Evolutionary conservation across 2,329 filamentous ascomycete species (phyloP), one percentile per base, ranked within the genome.

Genomic region (Hyphodiscus sp.): DNA sequence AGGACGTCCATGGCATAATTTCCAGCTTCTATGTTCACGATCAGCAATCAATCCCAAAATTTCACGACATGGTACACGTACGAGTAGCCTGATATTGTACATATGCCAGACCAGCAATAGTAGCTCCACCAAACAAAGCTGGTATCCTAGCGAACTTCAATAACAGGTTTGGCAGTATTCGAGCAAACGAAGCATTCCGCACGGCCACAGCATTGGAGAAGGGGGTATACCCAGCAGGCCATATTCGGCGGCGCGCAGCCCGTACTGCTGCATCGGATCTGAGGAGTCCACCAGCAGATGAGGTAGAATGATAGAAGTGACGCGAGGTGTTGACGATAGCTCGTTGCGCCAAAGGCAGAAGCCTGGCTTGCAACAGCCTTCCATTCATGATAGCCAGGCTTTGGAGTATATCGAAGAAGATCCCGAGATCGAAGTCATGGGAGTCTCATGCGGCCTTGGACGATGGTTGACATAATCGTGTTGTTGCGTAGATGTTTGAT

Each of bases 31-130:
- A 65, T 53, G 53, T 19, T 11, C 43, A 23, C 43, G 11, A 38
- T 55, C 23, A 59, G 58, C 50, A 50, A 41, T 13, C 38, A 33
- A 41, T 26, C 16, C 46, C 4, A 30, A 2, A 33, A 38, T 41
- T 26, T 10, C 26, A 41, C 13, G 15, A 48, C 38, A 18, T 3
- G 42, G 18, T 44, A 46, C 33, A 56, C 87, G 58, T 79, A 91
- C 88, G 88, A 52, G 86, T 84, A 58, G 94, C 92, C 72, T 99
- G 94, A 69, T 99, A 97, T 69, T 99, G 94, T 47, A 99, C 74
- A 79, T 96, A 99, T 23, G 91, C 91, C 55, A 95, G 74, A 2
- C 88, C 89, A 15, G 89, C 91, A 61, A 99, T 81, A 66, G 91
- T 89, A 46, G 91, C 81, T 43, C 90, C 91, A 43, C 92, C 94